Evolutionary conservation across 1,284 basidiomycete species (phyloP).

Genomic region (Blastosporella zonata): DNA sequence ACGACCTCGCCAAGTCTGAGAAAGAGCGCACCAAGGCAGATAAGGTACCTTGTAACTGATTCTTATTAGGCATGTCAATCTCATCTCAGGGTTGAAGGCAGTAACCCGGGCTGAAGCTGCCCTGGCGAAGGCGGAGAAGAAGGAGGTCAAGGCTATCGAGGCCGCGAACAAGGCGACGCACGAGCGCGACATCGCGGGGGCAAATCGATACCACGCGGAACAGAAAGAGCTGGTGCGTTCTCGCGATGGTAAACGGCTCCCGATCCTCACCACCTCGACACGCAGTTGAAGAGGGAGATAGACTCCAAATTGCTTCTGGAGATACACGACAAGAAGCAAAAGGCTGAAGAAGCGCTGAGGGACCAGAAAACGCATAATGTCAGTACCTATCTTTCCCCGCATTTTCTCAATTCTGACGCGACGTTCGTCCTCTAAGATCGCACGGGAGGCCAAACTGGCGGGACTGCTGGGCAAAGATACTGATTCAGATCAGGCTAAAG

Average conservation of each 20-base stretch:
- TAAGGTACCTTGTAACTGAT: slow-evolving; percentile 36
- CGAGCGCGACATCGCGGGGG: slow-evolving; percentile 45
- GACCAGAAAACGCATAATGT: slow-evolving; percentile 14
- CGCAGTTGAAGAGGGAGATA: slow-evolving; percentile 18
- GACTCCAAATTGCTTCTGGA: slow-evolving; percentile 19
- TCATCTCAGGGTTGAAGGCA: slow-evolving; percentile 29
- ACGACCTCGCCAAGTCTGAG: slow-evolving; percentile 45
- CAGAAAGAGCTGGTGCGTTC: slow-evolving; percentile 26
- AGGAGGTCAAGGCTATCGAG: slow-evolving; percentile 43
- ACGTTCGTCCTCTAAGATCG: background rate
- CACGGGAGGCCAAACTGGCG: slow-evolving; percentile 10
- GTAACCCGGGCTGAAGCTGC: slow-evolving; percentile 41
- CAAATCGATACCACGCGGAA: slow-evolving; percentile 41
- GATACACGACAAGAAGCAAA: slow-evolving; percentile 10
- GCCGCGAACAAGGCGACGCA: slow-evolving; percentile 48
- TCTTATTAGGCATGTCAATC: background rate
- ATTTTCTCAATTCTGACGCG: background rate
- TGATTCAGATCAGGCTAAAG: background rate
- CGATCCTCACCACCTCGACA: background rate
- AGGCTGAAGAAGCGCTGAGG: slow-evolving; percentile 8
- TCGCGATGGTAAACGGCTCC: background rate
- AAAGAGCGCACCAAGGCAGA: slow-evolving; percentile 43
- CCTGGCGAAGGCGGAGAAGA: slow-evolving; percentile 45
- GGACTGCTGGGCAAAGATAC: background rate
- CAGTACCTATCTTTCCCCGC: background rate